phyloP scores from a whole-genome alignment of 2,329 filamentous ascomycete genomes.

The Aspergillus ibericus region DNA sequence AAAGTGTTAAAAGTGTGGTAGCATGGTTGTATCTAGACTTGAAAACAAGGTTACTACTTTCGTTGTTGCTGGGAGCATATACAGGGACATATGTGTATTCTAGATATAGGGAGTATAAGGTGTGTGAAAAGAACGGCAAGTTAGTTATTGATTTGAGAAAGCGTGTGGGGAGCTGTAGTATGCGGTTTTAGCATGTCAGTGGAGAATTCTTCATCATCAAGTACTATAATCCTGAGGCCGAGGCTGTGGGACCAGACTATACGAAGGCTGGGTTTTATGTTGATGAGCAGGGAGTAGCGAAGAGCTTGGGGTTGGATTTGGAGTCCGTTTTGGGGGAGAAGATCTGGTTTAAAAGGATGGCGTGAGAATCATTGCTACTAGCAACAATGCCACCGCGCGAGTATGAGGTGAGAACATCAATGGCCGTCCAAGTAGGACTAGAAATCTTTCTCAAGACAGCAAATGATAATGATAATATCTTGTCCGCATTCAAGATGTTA shows the following conservation, averaged over 20 bases:
- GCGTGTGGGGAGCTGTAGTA: constrained; percentile 1
- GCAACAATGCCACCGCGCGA: too few species aligned
- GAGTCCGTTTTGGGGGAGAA: constrained; percentile 16
- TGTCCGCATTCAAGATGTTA: too few species aligned
- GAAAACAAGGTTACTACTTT: constrained; percentile 8
- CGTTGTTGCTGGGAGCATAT: constrained; percentile 17
- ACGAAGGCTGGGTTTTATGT: constrained; percentile 17
- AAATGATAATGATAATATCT: too few species aligned
- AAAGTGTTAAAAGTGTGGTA: constrained; percentile 1
- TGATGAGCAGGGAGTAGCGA: constrained; percentile 4
- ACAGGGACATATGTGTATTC: constrained; percentile 18
- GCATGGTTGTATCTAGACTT: constrained; percentile 13
- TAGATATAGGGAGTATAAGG: constrained; percentile 3
- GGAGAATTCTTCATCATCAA: constrained; percentile 23
- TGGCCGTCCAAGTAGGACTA: too few species aligned
- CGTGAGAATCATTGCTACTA: too few species aligned
- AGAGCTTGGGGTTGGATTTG: constrained; percentile 17
- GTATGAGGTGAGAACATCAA: too few species aligned
- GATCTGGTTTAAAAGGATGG: too few species aligned
- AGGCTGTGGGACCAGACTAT: neutral
- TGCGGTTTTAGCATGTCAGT: constrained; percentile 18
- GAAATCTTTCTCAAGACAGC: too few species aligned
- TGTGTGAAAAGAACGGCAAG: constrained; percentile 1
- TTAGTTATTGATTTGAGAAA: constrained; percentile 15
- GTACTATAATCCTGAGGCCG: neutral